Conservation (phyloP, 352 stramenopile species). For the Globisporangium lucens region DNA sequence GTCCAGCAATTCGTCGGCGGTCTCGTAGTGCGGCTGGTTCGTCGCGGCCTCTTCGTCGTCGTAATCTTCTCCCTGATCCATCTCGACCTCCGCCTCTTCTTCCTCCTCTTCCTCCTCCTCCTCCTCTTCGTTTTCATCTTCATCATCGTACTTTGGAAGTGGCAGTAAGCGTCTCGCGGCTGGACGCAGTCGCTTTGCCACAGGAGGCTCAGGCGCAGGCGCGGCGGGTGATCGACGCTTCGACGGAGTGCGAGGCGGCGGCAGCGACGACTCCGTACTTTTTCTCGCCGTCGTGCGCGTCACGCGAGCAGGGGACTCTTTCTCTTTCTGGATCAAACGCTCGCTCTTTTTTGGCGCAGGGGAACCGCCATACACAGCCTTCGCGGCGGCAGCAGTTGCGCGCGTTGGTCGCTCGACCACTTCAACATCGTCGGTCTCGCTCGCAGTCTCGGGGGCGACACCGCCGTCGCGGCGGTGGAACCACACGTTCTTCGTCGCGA, state of each 20-base stretch:
- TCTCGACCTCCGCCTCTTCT: conserved; percentile 8
- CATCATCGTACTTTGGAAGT: conserved; percentile 13
- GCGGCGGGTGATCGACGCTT: conserved; percentile 15
- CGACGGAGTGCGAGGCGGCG: neutral
- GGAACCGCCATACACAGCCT: neutral
- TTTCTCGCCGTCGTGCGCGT: conserved; percentile 10
- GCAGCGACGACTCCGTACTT: neutral
- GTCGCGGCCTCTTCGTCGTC: conserved; percentile 22
- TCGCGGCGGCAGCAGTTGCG: neutral
- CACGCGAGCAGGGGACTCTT: neutral
- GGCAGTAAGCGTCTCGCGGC: conserved; percentile 13
- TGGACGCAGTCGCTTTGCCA: conserved; percentile 14
- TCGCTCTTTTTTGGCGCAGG: conserved; percentile 9
- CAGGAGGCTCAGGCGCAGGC: neutral
- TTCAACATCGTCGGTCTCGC: conserved; percentile 11
- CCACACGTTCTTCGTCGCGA: conserved; percentile 70
- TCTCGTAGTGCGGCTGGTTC: conserved; percentile 35
- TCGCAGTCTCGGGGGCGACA: neutral
- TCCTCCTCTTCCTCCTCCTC: conserved; percentile 20
- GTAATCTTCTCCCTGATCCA: conserved; percentile 20
- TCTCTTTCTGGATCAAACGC: conserved; percentile 10
- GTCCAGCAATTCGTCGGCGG: conserved; percentile 47
- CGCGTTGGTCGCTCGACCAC: neutral
- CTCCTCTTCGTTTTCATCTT: conserved; percentile 9
- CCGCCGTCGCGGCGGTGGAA: conserved; percentile 29